Evolutionary conservation across 352 stramenopile genomes (phyloP), one percentile per base, ranked within the genome.

Genomic region (Blastocystis sp.): DNA sequence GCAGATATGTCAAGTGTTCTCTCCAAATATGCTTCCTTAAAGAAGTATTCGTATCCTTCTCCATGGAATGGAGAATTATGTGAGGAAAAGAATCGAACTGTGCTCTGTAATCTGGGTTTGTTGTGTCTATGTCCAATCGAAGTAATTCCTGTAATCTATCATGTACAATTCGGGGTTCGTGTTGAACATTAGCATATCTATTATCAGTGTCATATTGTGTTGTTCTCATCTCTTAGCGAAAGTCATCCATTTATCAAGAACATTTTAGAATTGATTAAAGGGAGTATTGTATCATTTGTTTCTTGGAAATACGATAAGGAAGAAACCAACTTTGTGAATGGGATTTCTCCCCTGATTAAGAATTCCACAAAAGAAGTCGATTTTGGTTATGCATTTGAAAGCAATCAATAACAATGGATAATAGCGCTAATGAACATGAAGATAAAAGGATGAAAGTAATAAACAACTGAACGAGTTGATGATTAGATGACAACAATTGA

Each of bases 91-190:
- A 80, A 80, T n/a, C 37, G 27, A 54, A 63, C 24, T 19, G 69
- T 80, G 7, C 43, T 59, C 27, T 80, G 69, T n/a, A 80, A 80
- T 63, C 51, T 80, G 14, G 69, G 39, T 1, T 54, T 80, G 69
- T 54, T 80, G 37, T 80, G 69, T 54, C 46, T 80, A 16, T 80
- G 69, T 43, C 69, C 69, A 11, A 80, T 80, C n/a, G 69, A 80
- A 54, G 21, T 80, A 2, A 80, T 80, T 43, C 69, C 69, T 49
- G 69, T 80, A 46, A 14, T 80, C 5, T 80, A 59, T 43, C 39
- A 59, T 59, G 69, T 80, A 39, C 11, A 27, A 42, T 43, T 32
- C 4, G 27, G 49, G 14, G 49, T 0, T 35, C 5, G 39, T 32
- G 39, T 32, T 61, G n/a, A 80, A 27, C 4, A 21, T 27, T 63